Conservation (phyloP, 2,329 filamentous ascomycete species). For the Aspergillus calidoustus region DNA sequence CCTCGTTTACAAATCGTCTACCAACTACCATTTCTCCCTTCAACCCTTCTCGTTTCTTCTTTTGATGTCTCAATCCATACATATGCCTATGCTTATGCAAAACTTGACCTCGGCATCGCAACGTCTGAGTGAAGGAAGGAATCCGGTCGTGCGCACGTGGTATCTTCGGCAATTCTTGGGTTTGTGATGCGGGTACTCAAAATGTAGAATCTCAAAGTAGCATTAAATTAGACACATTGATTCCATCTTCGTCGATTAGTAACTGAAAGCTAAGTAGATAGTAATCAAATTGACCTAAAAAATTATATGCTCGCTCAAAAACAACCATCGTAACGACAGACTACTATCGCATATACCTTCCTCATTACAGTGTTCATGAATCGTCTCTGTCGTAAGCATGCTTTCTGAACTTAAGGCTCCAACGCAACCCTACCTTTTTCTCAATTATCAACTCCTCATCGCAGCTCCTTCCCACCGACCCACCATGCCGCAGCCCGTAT, state of each 20-base stretch:
- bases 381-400: neutral
- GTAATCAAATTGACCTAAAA: neutral
- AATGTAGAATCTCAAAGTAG: neutral
- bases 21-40: constrained; percentile 16
- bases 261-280: too few species aligned
- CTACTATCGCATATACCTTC: neutral
- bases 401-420: too few species aligned
- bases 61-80: neutral
- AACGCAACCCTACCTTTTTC: neutral
- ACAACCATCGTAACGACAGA: neutral
- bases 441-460: neutral
- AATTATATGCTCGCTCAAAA: neutral
- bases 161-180: neutral
- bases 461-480: constrained; percentile 27
- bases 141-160: neutral
- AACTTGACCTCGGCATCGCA: neutral
- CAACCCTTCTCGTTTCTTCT: constrained; percentile 5
- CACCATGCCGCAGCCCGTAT: constrained; percentile 77
- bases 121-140: neutral
- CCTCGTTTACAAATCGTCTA: constrained; percentile 27
- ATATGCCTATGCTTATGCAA: neutral
- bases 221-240: neutral
- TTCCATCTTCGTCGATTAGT: neutral
- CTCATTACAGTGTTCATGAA: neutral
- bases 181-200: neutral